These are phyloP conservation scores for Nakazawaea laoshanensis DNA, from an alignment of 805 yeast genomes.

Conservation along the genomic window DNA sequence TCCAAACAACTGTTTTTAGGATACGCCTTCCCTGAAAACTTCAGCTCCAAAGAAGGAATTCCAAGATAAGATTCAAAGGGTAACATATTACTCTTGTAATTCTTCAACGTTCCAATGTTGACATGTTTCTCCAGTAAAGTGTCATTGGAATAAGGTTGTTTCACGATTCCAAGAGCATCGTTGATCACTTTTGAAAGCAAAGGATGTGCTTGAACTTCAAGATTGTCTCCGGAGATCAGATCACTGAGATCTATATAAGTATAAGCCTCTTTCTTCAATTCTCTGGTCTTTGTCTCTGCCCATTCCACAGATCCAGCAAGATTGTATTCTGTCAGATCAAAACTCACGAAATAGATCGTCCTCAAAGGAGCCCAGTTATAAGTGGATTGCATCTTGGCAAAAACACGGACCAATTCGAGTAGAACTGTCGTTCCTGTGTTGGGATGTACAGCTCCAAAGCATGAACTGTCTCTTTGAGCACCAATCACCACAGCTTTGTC, in stretches of 20 bases:
- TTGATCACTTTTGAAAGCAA: slow-evolving; percentile 41
- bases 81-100: slow-evolving; percentile 48
- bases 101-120: slow-evolving; percentile 7
- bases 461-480: slow-evolving; percentile 71
- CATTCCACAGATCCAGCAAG: slow-evolving; percentile 81
- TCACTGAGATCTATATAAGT: slow-evolving; percentile 71
- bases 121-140: slow-evolving; percentile 14
- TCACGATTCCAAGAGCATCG: slow-evolving; percentile 26
- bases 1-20: slow-evolving; percentile 60
- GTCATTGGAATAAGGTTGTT: slow-evolving; percentile 17
- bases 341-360: slow-evolving; percentile 73
- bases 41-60: slow-evolving; percentile 59
- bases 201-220: slow-evolving; percentile 61
- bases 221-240: slow-evolving; percentile 41
- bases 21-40: slow-evolving; percentile 31
- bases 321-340: slow-evolving; percentile 76
- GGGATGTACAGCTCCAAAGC: slow-evolving; percentile 66
- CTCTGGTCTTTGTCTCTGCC: slow-evolving; percentile 47
- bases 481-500: slow-evolving; percentile 72
- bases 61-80: slow-evolving; percentile 62
- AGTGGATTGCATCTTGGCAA: slow-evolving; percentile 54
- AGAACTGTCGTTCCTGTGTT: slow-evolving; percentile 69
- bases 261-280: slow-evolving; percentile 51
- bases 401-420: slow-evolving; percentile 60
- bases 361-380: slow-evolving; percentile 80